Evolutionary conservation across 2,329 filamentous ascomycete genomes (phyloP).

Genomic region (Hysterium pulicare): DNA sequence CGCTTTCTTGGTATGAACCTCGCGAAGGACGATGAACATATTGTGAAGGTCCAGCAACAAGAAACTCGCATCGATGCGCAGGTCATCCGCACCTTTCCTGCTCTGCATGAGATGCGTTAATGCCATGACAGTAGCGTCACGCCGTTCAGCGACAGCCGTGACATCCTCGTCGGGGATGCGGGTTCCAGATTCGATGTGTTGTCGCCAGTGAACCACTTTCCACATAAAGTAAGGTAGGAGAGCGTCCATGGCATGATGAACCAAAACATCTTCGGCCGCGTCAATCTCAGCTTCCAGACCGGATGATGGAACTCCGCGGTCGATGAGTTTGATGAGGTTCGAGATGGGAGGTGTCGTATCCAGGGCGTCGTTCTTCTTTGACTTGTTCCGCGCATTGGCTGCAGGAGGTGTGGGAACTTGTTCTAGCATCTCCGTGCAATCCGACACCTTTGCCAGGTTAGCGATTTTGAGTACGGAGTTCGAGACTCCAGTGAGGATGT

Average conservation of each 20-base stretch:
- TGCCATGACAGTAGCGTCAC: slow-evolving; percentile 50
- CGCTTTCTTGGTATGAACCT: slow-evolving; percentile 36
- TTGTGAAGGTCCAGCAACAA: slow-evolving; percentile 79
- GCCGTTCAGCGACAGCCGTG: slow-evolving; percentile 51
- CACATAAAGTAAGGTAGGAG: slow-evolving; percentile 93
- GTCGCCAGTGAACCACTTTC: slow-evolving; percentile 63
- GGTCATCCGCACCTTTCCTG: slow-evolving; percentile 66
- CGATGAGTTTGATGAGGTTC: slow-evolving; percentile 68
- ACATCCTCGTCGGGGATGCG: slow-evolving; percentile 57
- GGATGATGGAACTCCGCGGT: slow-evolving; percentile 65
- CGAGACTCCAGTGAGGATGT: slow-evolving; percentile 65
- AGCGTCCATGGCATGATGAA: slow-evolving; percentile 70
- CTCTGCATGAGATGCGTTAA: slow-evolving; percentile 50
- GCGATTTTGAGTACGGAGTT: slow-evolving; percentile 75
- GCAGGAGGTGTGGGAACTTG: slow-evolving; percentile 42
- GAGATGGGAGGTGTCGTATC: slow-evolving; percentile 54
- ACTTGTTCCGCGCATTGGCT: slow-evolving; percentile 36
- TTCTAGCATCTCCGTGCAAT: slow-evolving; percentile 74
- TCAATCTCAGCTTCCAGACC: slow-evolving; percentile 69
- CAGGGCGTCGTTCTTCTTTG: slow-evolving; percentile 19
- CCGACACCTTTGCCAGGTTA: slow-evolving; percentile 74
- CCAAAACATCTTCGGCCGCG: slow-evolving; percentile 74
- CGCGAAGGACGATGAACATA: slow-evolving; percentile 70
- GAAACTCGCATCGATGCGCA: slow-evolving; percentile 72
- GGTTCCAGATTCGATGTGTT: slow-evolving; percentile 33